Conservation (phyloP, 2,329 filamentous ascomycete species). For the Thelonectria blattea region DNA sequence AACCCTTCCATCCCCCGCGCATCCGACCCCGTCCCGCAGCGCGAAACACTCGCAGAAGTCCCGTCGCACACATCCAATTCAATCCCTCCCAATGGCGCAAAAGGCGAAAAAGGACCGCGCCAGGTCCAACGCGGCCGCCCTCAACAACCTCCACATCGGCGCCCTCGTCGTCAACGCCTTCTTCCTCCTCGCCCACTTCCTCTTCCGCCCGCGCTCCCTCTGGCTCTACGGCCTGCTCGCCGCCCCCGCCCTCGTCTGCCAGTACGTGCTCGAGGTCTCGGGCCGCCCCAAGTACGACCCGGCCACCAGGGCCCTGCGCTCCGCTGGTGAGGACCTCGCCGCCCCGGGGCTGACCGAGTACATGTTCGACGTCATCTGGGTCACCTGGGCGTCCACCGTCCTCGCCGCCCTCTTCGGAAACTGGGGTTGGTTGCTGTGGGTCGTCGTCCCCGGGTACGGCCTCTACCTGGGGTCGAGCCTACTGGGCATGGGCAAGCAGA, state of each 20-base stretch:
- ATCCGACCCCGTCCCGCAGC: background rate
- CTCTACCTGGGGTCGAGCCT: conserved; percentile 60
- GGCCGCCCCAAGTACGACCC: conserved; percentile 78
- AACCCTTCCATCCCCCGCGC: background rate
- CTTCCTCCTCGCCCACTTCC: conserved; percentile 75
- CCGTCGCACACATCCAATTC: background rate
- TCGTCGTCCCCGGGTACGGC: conserved; percentile 61
- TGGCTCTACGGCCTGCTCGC: conserved; percentile 76
- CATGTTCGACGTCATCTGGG: conserved; percentile 97
- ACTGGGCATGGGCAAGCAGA: conserved; percentile 58
- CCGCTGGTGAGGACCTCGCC: conserved; percentile 84
- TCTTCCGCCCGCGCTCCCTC: conserved; percentile 69
- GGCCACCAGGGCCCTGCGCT: conserved; percentile 69
- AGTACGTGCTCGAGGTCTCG: conserved; percentile 84
- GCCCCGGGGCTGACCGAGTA: conserved; percentile 92
- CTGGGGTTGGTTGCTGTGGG: conserved; percentile 68
- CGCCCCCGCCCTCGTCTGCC: conserved; percentile 75
- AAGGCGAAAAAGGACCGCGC: conserved; percentile 72
- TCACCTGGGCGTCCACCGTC: conserved; percentile 81
- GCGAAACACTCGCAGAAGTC: no score
- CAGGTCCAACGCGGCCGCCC: conserved; percentile 75
- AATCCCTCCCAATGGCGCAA: conserved; percentile 57
- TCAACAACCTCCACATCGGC: conserved; percentile 83
- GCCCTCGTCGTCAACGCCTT: conserved; percentile 73
- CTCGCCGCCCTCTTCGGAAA: conserved; percentile 82